Percentiles rank a stretch among this genome's conserved stretches.
Evolutionary conservation across 208 protist species (phyloP).

Genomic region (Leishmania lainsoni): DNA sequence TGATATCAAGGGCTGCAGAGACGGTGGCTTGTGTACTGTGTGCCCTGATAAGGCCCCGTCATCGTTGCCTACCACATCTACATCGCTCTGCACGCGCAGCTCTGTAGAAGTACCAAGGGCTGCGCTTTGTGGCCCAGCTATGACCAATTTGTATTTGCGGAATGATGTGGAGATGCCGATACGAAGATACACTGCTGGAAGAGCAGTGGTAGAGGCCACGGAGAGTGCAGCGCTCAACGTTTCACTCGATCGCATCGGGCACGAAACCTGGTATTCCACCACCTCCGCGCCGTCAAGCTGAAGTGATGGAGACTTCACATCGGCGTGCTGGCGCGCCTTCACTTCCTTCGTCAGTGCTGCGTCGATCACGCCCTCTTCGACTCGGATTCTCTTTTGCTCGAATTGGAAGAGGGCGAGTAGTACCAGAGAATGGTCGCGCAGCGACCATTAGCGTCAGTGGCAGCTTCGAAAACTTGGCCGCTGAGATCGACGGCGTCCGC

Average conservation of each 20-base stretch:
- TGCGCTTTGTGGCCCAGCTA: neutral
- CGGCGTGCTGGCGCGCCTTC: neutral
- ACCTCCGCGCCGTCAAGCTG: neutral
- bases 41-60: neutral
- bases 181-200: slow-evolving; percentile 46
- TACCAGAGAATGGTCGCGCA: slow-evolving; percentile 42
- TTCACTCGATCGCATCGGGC: neutral
- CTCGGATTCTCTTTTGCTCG: slow-evolving; percentile 65
- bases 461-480: neutral
- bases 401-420: slow-evolving; percentile 72
- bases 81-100: neutral
- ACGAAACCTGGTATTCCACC: neutral
- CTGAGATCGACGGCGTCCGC: neutral
- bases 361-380: slow-evolving; percentile 64
- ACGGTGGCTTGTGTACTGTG: slow-evolving; percentile 3
- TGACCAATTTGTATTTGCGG: slow-evolving; percentile 44
- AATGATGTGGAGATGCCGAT: slow-evolving; percentile 56
- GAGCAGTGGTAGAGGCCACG: neutral
- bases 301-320: neutral
- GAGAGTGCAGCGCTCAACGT: neutral
- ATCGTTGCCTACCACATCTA: too few relatives aligned
- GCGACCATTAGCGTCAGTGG: neutral
- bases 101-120: neutral
- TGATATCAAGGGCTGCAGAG: slow-evolving; percentile 4
- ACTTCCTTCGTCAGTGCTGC: slow-evolving; percentile 25